These are phyloP conservation scores for Oryza glumipatula DNA, from an alignment of 176 grass and related monocot species.

Conservation along the genomic window DNA sequence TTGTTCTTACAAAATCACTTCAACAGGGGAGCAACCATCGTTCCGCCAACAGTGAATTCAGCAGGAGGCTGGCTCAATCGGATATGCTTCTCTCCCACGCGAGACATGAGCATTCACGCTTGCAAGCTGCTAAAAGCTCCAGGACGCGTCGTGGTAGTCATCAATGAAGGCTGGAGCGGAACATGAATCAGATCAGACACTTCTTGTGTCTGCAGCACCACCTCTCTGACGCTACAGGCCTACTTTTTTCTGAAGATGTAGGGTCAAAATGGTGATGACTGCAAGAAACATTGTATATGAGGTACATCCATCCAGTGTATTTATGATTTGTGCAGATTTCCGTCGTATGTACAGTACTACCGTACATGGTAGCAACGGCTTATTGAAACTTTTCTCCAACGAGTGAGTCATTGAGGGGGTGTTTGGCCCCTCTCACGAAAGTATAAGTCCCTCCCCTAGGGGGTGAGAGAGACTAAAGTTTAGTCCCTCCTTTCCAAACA, in stretches of 20 bases:
- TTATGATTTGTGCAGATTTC: constrained; percentile 10
- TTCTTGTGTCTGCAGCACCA: constrained; percentile 45
- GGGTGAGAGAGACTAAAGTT: too few species aligned
- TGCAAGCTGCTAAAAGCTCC: constrained; percentile 29
- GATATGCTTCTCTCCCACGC: constrained; percentile 71
- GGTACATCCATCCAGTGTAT: constrained; percentile 2
- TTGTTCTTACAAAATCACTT: not conserved
- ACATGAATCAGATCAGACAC: constrained; percentile 26
- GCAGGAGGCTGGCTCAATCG: constrained; percentile 70
- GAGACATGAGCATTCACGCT: constrained; percentile 56
- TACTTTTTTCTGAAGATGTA: constrained; percentile 7
- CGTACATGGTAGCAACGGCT: not conserved
- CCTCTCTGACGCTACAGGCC: constrained; percentile 22
- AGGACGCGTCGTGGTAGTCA: constrained; percentile 40
- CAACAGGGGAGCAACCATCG: constrained; percentile 44
- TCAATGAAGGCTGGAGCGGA: constrained; percentile 25
- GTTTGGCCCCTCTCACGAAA: too few species aligned
- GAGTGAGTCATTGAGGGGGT: not conserved
- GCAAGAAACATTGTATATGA: constrained; percentile 22
- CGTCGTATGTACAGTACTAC: not conserved
- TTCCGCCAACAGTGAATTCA: constrained; percentile 51
- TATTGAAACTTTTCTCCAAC: not conserved
- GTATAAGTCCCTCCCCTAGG: too few species aligned
- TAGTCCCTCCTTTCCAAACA: too few species aligned
- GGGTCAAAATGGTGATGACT: not conserved